Base-by-base conservation (phyloP, 345 rosid genomes). In the Raphanus raphanistrum region DNA sequence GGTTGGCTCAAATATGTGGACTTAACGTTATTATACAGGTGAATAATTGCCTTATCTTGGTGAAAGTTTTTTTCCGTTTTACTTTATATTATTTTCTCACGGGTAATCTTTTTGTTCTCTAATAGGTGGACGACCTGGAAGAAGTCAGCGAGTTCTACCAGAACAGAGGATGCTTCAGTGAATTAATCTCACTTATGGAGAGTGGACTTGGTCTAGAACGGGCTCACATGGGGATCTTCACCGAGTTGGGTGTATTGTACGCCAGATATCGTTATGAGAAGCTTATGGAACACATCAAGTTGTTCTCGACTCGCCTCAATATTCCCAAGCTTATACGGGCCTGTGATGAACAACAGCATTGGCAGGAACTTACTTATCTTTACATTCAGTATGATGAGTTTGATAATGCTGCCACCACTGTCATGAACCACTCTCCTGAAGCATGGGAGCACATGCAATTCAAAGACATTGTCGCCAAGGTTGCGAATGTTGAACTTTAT, bases 381-480 rank as follows among this genome's bases (percentile, higher is more conserved):
- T 90, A 95, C 82, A 92, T 95, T 63, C 93, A 88, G 57, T 95
- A 95, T 59, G 97, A 88, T 76, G 99, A 95, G 80, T 95, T 92
- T 79, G 98, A 95, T 79, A 95, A 95, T 87, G 99, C 99, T 69
- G 99, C 99, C 16, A 91, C 97, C 57, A 95, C 97, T 36, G 89
- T 95, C 71, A 95, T 95, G 99, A 95, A 95, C 76, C 99, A 95
- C 86, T 95, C 99, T 50, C 99, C 99, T 0, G 98, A 92, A 87
- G 98, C 99, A 63, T 95, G 99, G 99, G 99, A 95, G 74, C 99
- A 95, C 92, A 95, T 95, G 99, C 99, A 95, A 81, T 95, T 95
- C 87, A 95, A 95, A 82, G 99, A 95, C 70, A 91, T 95, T 29
- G 82, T 86, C 0, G 97, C 91, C 71, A 95, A 95, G 87, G 98